Conservation (phyloP, 1,284 basidiomycete species). For the Cryptococcus amylolentus region DNA sequence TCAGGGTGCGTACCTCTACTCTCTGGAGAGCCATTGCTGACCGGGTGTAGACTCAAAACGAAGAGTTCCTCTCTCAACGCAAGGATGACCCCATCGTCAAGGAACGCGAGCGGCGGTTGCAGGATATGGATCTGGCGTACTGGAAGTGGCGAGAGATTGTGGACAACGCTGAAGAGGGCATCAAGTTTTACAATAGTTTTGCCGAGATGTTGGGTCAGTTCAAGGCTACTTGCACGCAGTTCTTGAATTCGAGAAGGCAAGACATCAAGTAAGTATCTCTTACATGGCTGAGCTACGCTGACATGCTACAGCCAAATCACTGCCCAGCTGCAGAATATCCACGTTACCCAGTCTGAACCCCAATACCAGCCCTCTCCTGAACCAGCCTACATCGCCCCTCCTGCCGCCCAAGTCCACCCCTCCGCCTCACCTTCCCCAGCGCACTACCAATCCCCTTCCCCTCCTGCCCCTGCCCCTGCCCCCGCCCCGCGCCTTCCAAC, state of each 20-base stretch:
- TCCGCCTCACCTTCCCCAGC: slow-evolving; percentile 7
- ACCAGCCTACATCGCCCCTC: slow-evolving; percentile 3
- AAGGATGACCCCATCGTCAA: slow-evolving; percentile 73
- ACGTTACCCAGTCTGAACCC: background rate
- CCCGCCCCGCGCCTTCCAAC: slow-evolving; percentile 10
- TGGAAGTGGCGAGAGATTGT: slow-evolving; percentile 83
- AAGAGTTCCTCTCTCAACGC: slow-evolving; percentile 72
- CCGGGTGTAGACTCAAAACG: slow-evolving; percentile 61
- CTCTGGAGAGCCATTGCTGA: background rate
- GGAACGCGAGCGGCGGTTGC: slow-evolving; percentile 77
- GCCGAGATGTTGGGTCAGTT: slow-evolving; percentile 66
- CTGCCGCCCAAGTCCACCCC: slow-evolving; percentile 8
- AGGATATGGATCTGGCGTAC: slow-evolving; percentile 82
- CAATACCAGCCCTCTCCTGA: background rate
- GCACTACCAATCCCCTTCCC: background rate
- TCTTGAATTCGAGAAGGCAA: slow-evolving; percentile 65
- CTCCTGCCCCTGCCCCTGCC: slow-evolving; percentile 1
- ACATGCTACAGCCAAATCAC: slow-evolving; percentile 15
- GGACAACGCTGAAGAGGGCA: slow-evolving; percentile 81
- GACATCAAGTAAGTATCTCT: slow-evolving; percentile 49
- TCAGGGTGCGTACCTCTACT: slow-evolving; percentile 57
- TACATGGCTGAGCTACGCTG: background rate
- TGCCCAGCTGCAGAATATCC: slow-evolving; percentile 17
- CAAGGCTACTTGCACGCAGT: slow-evolving; percentile 69
- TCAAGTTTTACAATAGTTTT: slow-evolving; percentile 86